These are phyloP conservation scores for Pythium guiyangense DNA, from an alignment of 352 stramenopile species.

Conservation along the genomic window DNA sequence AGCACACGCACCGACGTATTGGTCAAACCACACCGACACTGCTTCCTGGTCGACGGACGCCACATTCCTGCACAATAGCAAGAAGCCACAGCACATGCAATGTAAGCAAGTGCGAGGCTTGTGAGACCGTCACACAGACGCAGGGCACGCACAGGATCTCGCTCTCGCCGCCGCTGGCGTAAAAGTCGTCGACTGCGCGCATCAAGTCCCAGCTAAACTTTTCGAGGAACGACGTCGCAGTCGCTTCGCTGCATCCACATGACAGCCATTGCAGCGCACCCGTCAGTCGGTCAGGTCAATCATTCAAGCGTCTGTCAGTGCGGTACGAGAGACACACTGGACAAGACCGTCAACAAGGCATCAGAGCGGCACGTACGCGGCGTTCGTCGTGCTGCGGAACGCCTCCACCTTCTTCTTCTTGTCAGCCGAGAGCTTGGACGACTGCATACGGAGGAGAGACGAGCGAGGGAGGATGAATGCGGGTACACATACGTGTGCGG, in stretches of 20 bases:
- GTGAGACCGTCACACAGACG: neutral
- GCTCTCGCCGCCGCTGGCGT: conserved; percentile 50
- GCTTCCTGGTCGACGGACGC: conserved; percentile 15
- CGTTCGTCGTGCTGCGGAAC: conserved; percentile 76
- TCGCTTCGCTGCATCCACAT: conserved; percentile 36
- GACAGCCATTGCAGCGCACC: neutral
- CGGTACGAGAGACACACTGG: neutral
- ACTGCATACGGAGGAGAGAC: neutral
- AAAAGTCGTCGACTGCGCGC: conserved; percentile 77
- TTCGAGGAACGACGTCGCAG: conserved; percentile 67
- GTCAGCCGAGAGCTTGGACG: conserved; percentile 45
- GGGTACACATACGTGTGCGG: neutral
- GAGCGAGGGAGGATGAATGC: neutral
- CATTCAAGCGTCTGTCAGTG: too few relatives aligned
- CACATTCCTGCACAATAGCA: neutral
- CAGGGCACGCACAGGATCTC: conserved; percentile 8
- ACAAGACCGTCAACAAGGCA: neutral
- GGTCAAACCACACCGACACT: conserved; percentile 65
- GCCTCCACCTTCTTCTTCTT: conserved; percentile 71
- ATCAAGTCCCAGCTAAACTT: conserved; percentile 79
- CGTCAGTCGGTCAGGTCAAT: neutral
- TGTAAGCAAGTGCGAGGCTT: neutral
- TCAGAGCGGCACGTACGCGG: conserved; percentile 29
- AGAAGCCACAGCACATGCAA: neutral
- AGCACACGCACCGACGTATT: conserved; percentile 36